Base-by-base conservation (phyloP, 805 yeast species). In the Cyberlindnera maclurae region DNA sequence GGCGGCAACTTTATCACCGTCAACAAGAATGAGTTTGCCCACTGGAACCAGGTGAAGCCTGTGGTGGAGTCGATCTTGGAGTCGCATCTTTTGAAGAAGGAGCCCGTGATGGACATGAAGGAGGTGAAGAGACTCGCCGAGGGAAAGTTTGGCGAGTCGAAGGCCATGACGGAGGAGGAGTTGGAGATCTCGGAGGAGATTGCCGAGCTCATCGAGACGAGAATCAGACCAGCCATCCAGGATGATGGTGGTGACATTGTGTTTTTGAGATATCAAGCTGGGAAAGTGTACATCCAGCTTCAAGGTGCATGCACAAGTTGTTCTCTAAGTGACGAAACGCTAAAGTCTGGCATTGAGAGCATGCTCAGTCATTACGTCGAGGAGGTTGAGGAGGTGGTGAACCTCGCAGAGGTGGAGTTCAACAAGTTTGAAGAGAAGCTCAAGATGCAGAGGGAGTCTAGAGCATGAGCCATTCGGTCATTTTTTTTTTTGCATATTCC, bases 211-310 rank as follows among this genome's bases (percentile, higher is more conserved):
- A 81, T 94, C 40, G 94, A 84, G 44, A 93, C 98, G 2, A 78
- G 97, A 57, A 89, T 93, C 37, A 79, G 96, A 55, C 99, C 99
- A 1, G 96, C 97, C 1, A 88, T 93, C 41, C 95, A 88, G 64
- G 99, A 93, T 54, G 99, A 93, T 55, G 99, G 99, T 45, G 99
- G 99, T 26, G 97, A 93, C 56, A 80, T 93, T 45, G 89, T 86
- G 51, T 94, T 79, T 59, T 73, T 84, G 42, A 93, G 86, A 5
- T 89, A 85, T 57, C 85, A 81, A 42, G 71, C 82, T 1, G 98
- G 98, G 2, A 78, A 82, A 12, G 97, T 94, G 6, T 84, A 77
- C 58, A 74, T 93, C 51, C 87, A 84, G 58, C 67, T 93, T 33
- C 89, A 86, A 52, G 99, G 99, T 35, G 97, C 98, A 7, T 93